phyloP scores from a whole-genome alignment of 352 stramenopile species.

The Paralagenidium karlingii region DNA sequence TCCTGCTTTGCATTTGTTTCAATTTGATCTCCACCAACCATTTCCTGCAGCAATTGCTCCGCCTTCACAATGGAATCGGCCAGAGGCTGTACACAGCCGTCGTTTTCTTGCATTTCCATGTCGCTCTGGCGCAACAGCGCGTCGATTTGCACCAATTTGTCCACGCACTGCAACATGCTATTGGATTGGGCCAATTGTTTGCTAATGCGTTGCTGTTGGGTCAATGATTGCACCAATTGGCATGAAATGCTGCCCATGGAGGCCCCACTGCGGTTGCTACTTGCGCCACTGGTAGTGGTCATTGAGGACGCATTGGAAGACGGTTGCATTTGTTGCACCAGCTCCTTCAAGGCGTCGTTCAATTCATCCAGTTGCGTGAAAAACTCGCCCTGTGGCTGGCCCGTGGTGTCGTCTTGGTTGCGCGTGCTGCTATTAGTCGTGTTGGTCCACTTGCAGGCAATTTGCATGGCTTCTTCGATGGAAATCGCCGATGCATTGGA shows the following conservation, averaged over 20 bases:
- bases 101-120: conserved; percentile 16
- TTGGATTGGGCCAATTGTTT: conserved; percentile 47
- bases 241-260: conserved; percentile 13
- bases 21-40: conserved; percentile 2
- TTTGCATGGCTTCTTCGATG: conserved; percentile 37
- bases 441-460: conserved; percentile 31
- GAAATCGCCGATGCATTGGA: conserved; percentile 35
- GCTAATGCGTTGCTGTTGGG: conserved; percentile 39
- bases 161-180: conserved; percentile 42
- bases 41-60: conserved; percentile 16
- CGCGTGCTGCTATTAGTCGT: conserved; percentile 1
- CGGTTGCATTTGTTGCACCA: conserved; percentile 34
- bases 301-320: neutral
- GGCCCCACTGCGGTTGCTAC: conserved; percentile 10
- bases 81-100: neutral
- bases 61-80: conserved; percentile 22
- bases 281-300: neutral
- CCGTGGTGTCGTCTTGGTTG: conserved; percentile 1
- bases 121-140: conserved; percentile 11
- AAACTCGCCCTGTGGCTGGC: too few species aligned
- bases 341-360: conserved; percentile 22
- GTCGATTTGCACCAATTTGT: conserved; percentile 57
- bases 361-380: conserved; percentile 32
- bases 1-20: conserved; percentile 1
- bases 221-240: conserved; percentile 38